Evolutionary conservation across 1,284 basidiomycete species (phyloP), one percentile per base, ranked within the genome.

Genomic region (Boletellus deceptivus): DNA sequence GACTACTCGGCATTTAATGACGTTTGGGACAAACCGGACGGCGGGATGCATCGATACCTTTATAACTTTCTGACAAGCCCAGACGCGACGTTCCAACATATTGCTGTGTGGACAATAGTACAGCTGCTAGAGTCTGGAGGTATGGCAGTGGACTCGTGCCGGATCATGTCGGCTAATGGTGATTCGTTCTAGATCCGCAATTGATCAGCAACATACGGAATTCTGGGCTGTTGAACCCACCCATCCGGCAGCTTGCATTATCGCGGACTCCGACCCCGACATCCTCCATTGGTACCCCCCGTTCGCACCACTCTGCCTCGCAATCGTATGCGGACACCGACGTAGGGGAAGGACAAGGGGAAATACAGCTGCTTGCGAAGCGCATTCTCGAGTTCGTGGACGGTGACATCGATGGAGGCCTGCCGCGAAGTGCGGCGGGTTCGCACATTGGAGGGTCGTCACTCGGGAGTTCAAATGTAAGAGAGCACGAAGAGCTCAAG

Each of bases 11-110:
- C 95, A 0, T 99, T 99, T 76, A 97, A 96, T 61, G 91, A 93
- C 44, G 96, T 98, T 5, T 99, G 97, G 97, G 91, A 93, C 63
- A 89, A 93, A 70, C 97, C 97, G 5, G 94, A 97, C 53, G 97
- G 95, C 25, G 97, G 97, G 36, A 87, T 99, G 76, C 95, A 98
- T 68, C 85, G 84, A 55, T 99, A 99, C 71, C 78, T 99, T 39
- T 89, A 93, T 64, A 85, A 93, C 43, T 99, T 99, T 85, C 74
- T 99, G 58, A 93, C 88, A 49, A 93, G 89, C 63, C 77, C 91
- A 16, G 97, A 99, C 69, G 91, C 93, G n/a, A 99, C 97, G 0
- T 99, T 99, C 87, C 96, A 98, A 72, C 97, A 99, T 70, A 99
- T 99, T 61, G 97, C 97, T 27, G 95, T 99, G 38, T 98, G 94